Base-by-base conservation (phyloP, 371 early-diverging fungal genomes). In the Rozella allomycis region DNA sequence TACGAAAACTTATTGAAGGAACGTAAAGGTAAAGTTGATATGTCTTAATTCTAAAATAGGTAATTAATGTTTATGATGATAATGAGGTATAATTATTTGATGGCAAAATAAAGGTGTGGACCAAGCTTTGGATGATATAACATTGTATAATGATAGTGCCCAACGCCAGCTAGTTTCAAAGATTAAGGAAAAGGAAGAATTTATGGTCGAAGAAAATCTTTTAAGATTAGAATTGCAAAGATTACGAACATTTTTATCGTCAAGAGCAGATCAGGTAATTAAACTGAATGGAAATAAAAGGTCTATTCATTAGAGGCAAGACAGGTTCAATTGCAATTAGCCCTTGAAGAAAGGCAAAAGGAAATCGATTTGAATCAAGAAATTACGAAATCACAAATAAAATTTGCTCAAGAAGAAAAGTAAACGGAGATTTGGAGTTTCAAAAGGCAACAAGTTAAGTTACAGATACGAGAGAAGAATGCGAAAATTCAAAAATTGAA, bases 121-220 rank as follows among this genome's bases (percentile, higher is more conserved):
- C n/a, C n/a, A 49, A 9, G 46, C 33, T 17, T 56, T 66, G 7
- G 58, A 58, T 21, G 59, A 63, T 28, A 41, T 66, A 3, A 55
- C 51, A 25, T 28, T 66, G 28, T 60, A 60, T 43, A 60, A 56
- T 20, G 53, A 58, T 11, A 53, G 50, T 26, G 58, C 66, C 0
- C 52, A 54, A 30, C 38, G 46, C 30, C 66, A 65, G 37, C 50
- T 63, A 7, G 37, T 30, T n/a, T 38, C 41, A 6, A 58, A 55
- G 36, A 32, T 49, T 17, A 47, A 46, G 20, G 66, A 66, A 35
- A 66, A 60, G 42, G 66, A 66, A 40, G 59, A 66, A 16, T 25
- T 56, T 19, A 62, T 66, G 58, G 63, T 66, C 2, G 66, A 66
- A 28, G 62, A 58, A 34, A 58, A 49, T 33, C 46, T 66, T 18